Base-by-base conservation (phyloP, 306 rosid genomes). In the Cyclanthera cordifolia region DNA sequence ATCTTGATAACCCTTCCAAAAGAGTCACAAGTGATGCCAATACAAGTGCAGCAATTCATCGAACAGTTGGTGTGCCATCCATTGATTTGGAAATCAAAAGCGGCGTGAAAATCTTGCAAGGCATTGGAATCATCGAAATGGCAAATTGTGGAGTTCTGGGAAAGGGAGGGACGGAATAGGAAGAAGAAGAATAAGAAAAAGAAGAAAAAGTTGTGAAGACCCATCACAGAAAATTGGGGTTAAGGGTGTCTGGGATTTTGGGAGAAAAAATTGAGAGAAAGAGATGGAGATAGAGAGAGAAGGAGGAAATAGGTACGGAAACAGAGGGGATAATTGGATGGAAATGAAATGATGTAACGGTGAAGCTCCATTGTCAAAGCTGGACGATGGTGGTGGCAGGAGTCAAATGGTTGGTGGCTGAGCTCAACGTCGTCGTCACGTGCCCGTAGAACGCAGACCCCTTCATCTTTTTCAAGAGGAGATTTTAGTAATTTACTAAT, bases 121-220 rank as follows among this genome's bases (percentile, higher is more conserved):
- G 71, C 77, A 3, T 12, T 59, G 54, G 69, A 41, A 50, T 81
- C 85, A 24, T 63, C 47, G 9, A 27, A 51, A 65, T 69, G 50
- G 55, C 85, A 81, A 14, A 56, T 56, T 6, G 71, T 45, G 74
- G 73, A 74, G 50, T 45, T 70, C 65, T 76, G 77, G n/a, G 82
- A 50, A 23, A 21, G 5, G 16, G 57, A 17, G n/a, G 47, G 37
- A 15, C 16, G 53, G 16, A 49, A 23, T 14, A 3, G 57, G 24
- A 68, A 17, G 27, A 52, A 68, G 58, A 68, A 9, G 12, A 27
- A n/a, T 24, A 68, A 6, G 9, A 28, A 49, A 14, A 6, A 32
- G 37, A 50, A 51, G 46, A 28, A 68, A 58, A 68, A 68, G 2
- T 3, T 49, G 4, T 32, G 57, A 48, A 28, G n/a, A 48, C 4